Conservation (phyloP, 2,329 filamentous ascomycete genomes). For the Sphaerulina vaccinii region DNA sequence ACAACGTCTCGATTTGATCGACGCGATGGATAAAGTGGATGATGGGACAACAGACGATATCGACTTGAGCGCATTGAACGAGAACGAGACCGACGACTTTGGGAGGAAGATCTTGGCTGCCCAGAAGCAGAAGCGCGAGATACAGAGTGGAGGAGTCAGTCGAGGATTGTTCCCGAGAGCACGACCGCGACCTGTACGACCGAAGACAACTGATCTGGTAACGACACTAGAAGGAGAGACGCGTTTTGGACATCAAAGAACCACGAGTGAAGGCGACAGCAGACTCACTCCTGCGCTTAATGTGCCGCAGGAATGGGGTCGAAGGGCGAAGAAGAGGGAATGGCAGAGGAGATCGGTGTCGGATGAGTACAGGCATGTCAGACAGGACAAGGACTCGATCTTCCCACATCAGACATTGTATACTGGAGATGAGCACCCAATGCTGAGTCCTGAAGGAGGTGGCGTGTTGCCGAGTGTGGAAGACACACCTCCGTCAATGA, state of each 20-base stretch:
- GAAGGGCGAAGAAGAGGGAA: slow-evolving; percentile 42
- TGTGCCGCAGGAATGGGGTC: slow-evolving; percentile 49
- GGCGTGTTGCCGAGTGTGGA: slow-evolving; percentile 42
- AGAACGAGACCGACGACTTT: slow-evolving; percentile 49
- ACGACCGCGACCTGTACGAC: slow-evolving; percentile 12
- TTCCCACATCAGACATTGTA: slow-evolving; percentile 24
- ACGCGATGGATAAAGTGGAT: slow-evolving; percentile 21
- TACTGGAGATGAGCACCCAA: slow-evolving; percentile 34
- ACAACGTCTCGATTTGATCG: slow-evolving; percentile 2
- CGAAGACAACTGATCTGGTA: slow-evolving; percentile 12
- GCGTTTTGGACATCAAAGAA: slow-evolving; percentile 18
- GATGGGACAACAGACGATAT: slow-evolving; percentile 11
- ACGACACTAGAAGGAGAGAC: slow-evolving; percentile 7
- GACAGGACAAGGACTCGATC: slow-evolving; percentile 26
- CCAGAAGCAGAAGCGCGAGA: slow-evolving; percentile 43
- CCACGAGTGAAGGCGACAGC: slow-evolving; percentile 36
- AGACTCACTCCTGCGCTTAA: slow-evolving; percentile 46
- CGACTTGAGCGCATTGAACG: slow-evolving; percentile 25
- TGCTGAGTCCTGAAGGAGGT: slow-evolving; percentile 10
- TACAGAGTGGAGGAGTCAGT: slow-evolving; percentile 38
- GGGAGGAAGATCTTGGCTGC: slow-evolving; percentile 47
- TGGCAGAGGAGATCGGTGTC: slow-evolving; percentile 42
- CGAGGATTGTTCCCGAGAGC: slow-evolving; percentile 25
- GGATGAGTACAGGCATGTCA: slow-evolving; percentile 24
- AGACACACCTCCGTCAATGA: slow-evolving; percentile 43